These are phyloP conservation scores for Tuber umbilicatum DNA, from an alignment of 495 filamentous ascomycete genomes.

Conservation along the genomic window DNA sequence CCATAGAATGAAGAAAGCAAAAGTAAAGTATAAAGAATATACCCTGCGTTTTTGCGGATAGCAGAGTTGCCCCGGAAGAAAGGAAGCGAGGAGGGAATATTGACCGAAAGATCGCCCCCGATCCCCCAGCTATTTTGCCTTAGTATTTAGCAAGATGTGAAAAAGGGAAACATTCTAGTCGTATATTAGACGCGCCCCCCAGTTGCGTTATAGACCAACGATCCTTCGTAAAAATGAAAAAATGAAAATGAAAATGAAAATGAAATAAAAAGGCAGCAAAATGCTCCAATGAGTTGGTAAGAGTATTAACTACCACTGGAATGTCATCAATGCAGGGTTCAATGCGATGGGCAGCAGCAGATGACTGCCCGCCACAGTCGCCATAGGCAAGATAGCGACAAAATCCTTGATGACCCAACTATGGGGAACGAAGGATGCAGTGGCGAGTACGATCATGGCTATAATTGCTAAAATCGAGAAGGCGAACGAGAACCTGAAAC, in stretches of 20 bases:
- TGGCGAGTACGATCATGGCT: slow-evolving; percentile 63
- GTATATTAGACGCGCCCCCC: neutral
- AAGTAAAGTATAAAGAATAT: neutral
- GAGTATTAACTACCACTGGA: slow-evolving; percentile 55
- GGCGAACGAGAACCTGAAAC: slow-evolving; percentile 69
- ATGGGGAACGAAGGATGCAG: slow-evolving; percentile 56
- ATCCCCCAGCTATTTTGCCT: neutral
- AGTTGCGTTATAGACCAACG: neutral
- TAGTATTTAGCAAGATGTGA: neutral
- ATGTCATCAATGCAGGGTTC: slow-evolving; percentile 75
- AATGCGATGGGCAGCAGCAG: slow-evolving; percentile 64
- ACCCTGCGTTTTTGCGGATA: neutral
- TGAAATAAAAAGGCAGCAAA: neutral
- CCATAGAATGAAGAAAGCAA: neutral
- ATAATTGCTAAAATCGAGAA: slow-evolving; percentile 57
- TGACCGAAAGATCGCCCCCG: neutral
- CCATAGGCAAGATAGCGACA: slow-evolving; percentile 74
- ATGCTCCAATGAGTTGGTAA: neutral
- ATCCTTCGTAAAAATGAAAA: neutral
- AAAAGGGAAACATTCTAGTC: neutral
- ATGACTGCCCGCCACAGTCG: slow-evolving; percentile 62
- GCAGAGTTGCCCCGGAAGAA: neutral
- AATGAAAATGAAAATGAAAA: neutral
- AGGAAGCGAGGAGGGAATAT: neutral
- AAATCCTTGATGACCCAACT: slow-evolving; percentile 68